A percentile compares a stretch with the other conserved stretches of the same genome.
Conservation (phyloP, 2,329 filamentous ascomycete genomes). For the Chaetomium sp. region DNA sequence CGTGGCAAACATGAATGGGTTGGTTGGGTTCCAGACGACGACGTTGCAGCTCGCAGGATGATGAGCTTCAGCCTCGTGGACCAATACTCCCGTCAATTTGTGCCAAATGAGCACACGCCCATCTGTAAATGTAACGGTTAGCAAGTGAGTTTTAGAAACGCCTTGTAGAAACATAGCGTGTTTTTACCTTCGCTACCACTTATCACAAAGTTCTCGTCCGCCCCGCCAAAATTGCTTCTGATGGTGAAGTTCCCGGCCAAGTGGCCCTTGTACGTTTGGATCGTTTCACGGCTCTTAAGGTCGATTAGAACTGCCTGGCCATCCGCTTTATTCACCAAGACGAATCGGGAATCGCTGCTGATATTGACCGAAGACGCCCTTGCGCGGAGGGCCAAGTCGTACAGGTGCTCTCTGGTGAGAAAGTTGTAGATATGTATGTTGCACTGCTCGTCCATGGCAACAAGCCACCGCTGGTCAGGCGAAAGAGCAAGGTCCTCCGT, state of each 20-base stretch:
- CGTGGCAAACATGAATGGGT: slow-evolving; percentile 81
- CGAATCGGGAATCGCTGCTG: slow-evolving; percentile 69
- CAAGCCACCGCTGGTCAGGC: slow-evolving; percentile 69
- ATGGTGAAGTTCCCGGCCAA: slow-evolving; percentile 73
- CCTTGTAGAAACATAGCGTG: not conserved
- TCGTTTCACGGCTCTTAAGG: slow-evolving; percentile 62
- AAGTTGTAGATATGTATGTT: slow-evolving; percentile 80
- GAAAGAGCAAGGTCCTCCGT: slow-evolving; percentile 83
- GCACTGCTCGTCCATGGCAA: slow-evolving; percentile 65
- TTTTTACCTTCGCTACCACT: slow-evolving; percentile 85
- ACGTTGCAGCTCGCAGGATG: slow-evolving; percentile 67
- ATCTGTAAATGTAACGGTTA: slow-evolving; percentile 32
- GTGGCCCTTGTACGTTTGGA: slow-evolving; percentile 71
- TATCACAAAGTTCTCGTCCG: slow-evolving; percentile 83
- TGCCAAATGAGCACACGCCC: slow-evolving; percentile 83
- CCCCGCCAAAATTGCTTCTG: slow-evolving; percentile 77
- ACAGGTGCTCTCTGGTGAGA: slow-evolving; percentile 64
- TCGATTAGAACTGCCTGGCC: slow-evolving; percentile 75
- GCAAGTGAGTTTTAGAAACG: not conserved
- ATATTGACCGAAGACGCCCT: slow-evolving; percentile 75
- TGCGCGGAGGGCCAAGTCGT: slow-evolving; percentile 61
- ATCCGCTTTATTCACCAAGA: slow-evolving; percentile 77
- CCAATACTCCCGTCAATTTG: slow-evolving; percentile 67
- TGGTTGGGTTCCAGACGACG: slow-evolving; percentile 78
- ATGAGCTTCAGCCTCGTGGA: slow-evolving; percentile 74